Conservation (phyloP, 2,329 filamentous ascomycete species). For the Alternaria metachromatica region DNA sequence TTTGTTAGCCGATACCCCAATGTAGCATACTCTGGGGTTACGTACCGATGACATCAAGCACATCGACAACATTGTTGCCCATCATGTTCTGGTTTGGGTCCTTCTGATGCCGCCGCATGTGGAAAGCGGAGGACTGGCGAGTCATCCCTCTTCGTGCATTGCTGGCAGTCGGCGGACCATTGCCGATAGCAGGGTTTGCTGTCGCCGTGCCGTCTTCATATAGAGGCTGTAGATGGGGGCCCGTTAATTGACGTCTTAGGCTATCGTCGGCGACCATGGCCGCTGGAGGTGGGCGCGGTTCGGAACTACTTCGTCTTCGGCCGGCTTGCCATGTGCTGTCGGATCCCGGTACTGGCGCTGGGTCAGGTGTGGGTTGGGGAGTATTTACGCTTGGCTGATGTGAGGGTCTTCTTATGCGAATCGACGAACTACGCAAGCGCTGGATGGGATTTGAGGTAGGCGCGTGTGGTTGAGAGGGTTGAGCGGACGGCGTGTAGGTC, state of each 20-base stretch:
- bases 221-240: slow-evolving; percentile 39
- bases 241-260: slow-evolving; percentile 35
- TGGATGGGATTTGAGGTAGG: slow-evolving; percentile 12
- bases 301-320: slow-evolving; percentile 42
- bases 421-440: slow-evolving; percentile 32
- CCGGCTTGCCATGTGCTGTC: slow-evolving; percentile 26
- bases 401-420: slow-evolving; percentile 36
- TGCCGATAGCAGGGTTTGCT: slow-evolving; percentile 8
- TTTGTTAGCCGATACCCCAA: slow-evolving; percentile 38
- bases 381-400: slow-evolving; percentile 4
- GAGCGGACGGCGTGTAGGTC: slow-evolving; percentile 19
- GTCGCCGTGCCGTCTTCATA: slow-evolving; percentile 34
- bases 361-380: slow-evolving; percentile 2
- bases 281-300: slow-evolving; percentile 37
- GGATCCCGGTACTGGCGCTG: slow-evolving; percentile 5
- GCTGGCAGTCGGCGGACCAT: slow-evolving; percentile 21
- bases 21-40: slow-evolving; percentile 5
- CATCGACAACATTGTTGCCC: slow-evolving; percentile 66
- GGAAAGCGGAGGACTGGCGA: slow-evolving; percentile 35
- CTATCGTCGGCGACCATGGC: slow-evolving; percentile 31
- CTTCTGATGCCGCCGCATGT: slow-evolving; percentile 31
- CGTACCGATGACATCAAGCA: slow-evolving; percentile 73
- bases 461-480: slow-evolving; percentile 13
- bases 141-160: slow-evolving; percentile 25
- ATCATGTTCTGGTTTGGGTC: slow-evolving; percentile 54